Evolutionary conservation across 257 asterid species (phyloP), one percentile per base, ranked within the genome.

Genomic region (Solanum gracilifrons): DNA sequence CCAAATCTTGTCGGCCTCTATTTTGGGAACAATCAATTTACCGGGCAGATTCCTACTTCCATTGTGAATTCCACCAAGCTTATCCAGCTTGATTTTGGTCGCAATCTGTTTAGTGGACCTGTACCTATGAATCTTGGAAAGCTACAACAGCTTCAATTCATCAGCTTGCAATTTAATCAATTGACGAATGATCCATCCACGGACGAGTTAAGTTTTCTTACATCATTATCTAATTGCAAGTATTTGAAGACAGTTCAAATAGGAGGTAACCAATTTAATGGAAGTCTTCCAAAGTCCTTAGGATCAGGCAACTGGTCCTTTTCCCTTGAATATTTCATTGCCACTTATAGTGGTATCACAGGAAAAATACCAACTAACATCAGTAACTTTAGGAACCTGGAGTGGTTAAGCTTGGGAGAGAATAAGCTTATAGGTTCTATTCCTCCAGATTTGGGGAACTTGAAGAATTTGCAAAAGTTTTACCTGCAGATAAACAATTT

Each of bases 321-420:
- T 6, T 83, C 88, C 46, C 62, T 88, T n/a, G 85, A 55, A 36
- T 1, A 5, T 1, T 74, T 90, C 31, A 1, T 0, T 5, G 90
- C 88, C 20, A 0, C 0, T 27, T 0, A 7, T 6, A 58, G 68
- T 33, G 73, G 86, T 13, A 60, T 90, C 64, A 86, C n/a, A 80
- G 90, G 92, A 79, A 20, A 10, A 27, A 85, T 90, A 62, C 92
- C 92, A 1, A 64, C 25, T 62, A 87, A 82, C 33, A 29, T 90
- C 18, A 88, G 88, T 35, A 88, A 86, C 33, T 46, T 88, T 62
- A 88, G 75, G 77, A 86, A 68, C 37, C 29, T 88, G 60, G 10
- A 39, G n/a, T 43, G 9, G 71, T 33, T 90, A 18, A 7, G 46
- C 12, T 36, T 90, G 60, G 75, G 62, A 16, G 1, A 15, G 3